Evolutionary conservation across 2,329 filamentous ascomycete genomes (phyloP), one percentile per base, ranked within the genome.

Genomic region (Cytospora mali): DNA sequence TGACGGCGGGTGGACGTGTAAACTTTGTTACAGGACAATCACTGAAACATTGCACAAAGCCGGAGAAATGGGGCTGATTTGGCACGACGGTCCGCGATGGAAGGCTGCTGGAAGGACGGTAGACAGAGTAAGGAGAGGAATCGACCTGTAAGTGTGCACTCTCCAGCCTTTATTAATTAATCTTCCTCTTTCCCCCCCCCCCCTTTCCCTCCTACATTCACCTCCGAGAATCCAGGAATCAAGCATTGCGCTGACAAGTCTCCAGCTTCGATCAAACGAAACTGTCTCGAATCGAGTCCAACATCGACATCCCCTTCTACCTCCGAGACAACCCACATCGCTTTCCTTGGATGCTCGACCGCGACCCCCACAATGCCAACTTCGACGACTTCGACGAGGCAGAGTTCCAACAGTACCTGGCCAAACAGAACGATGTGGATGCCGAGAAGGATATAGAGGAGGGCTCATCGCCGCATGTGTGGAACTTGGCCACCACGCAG

Each of bases 1-100:
- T 66, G 73, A 79, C 64, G 76, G 76, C 1, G 77, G 73, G 4
- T 82, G 79, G 79, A 79, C 81, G 67, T 82, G 79, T 68, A 77
- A 74, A 35, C 75, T 72, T 29, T 81, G 80, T 67, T 79, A 80
- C 62, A 67, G 71, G 6, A 79, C 73, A 6, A 67, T 82, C 11
- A 69, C 71, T 6, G 75, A 80, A 21, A 63, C 42, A 62, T 73
- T 80, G 68, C 67, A 74, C 39, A 61, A 39, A 16, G 25, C 62
- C 28, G 72, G 69, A 18, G 80, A 80, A 69, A 75, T 80, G 72
- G 68, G 69, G 21, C 73, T 73, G 55, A 81, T 81, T 66, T 78
- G 75, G 21, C 78, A 81, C 62, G 77, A 82, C 59, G 72, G 72
- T 25, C 72, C 74, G 33, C 69, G 75, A 58, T 81, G 77, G 66